phyloP scores from a whole-genome alignment of 495 filamentous ascomycete genomes.

The Neurospora discreta region DNA sequence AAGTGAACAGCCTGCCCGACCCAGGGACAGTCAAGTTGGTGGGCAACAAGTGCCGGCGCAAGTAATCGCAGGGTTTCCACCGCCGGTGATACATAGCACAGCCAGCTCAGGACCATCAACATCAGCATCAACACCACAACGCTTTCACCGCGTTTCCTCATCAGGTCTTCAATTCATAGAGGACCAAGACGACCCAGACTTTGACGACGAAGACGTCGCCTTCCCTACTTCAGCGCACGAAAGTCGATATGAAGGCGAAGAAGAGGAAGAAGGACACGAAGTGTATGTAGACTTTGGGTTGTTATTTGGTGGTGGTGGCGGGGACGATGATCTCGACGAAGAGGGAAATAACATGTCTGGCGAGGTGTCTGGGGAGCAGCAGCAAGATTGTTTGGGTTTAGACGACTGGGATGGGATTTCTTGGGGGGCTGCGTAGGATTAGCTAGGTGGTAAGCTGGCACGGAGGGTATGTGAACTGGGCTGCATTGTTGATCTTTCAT shows the following conservation, averaged over 20 bases:
- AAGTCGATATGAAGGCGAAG: constrained; percentile 29
- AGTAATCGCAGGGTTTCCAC: neutral
- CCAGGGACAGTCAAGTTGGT: neutral
- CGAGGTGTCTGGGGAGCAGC: constrained; percentile 3
- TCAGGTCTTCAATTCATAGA: constrained; percentile 14
- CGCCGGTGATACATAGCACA: neutral
- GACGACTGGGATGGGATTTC: constrained; percentile 27
- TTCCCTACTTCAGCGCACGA: constrained; percentile 35
- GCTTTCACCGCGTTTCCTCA: constrained; percentile 11
- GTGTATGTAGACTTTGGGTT: constrained; percentile 40
- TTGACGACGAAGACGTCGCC: constrained; percentile 25
- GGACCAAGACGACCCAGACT: constrained; percentile 4
- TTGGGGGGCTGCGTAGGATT: constrained; percentile 8
- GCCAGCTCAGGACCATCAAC: neutral
- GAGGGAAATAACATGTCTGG: neutral
- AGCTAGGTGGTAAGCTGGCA: constrained; percentile 9
- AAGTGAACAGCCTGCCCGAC: neutral
- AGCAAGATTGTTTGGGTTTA: neutral
- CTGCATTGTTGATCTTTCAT: too few species aligned
- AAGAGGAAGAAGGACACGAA: constrained; percentile 27
- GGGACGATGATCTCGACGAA: constrained; percentile 8
- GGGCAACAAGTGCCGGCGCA: neutral
- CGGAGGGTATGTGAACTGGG: neutral
- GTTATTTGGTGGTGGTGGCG: constrained; percentile 25
- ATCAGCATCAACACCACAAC: neutral